phyloP scores from a whole-genome alignment of 257 asterid genomes.

The Ocimum tenuiflorum region DNA sequence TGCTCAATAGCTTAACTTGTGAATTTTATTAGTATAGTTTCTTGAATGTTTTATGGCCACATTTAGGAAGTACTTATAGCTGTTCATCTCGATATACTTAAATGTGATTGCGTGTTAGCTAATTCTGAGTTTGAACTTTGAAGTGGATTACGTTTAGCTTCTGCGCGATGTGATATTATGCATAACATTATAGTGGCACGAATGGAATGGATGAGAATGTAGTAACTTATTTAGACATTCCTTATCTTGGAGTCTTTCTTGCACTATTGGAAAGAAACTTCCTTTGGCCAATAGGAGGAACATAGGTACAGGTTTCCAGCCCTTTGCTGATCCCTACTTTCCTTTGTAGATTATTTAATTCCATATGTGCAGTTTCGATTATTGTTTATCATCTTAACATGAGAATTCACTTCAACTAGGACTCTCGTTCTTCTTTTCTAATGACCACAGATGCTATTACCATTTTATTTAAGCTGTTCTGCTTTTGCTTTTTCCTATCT shows the following conservation, averaged over 20 bases:
- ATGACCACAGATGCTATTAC: too few species aligned
- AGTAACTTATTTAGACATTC: background rate
- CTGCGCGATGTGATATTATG: background rate
- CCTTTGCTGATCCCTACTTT: background rate
- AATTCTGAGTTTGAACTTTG: background rate
- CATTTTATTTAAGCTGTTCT: background rate
- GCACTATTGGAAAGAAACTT: background rate
- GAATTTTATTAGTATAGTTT: background rate
- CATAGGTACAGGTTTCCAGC: background rate
- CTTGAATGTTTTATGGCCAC: background rate
- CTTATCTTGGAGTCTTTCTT: too few species aligned
- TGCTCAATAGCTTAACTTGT: too few species aligned
- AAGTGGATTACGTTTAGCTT: background rate
- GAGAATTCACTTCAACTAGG: background rate
- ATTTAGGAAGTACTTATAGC: background rate
- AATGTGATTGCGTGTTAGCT: background rate
- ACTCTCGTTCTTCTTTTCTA: too few species aligned
- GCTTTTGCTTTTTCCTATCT: background rate
- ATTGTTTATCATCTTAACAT: background rate
- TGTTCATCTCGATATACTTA: background rate
- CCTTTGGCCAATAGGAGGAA: background rate
- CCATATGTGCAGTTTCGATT: background rate
- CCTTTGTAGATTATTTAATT: background rate
- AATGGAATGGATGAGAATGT: background rate
- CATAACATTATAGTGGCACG: background rate